phyloP scores from a whole-genome alignment of 306 rosid genomes.

The Benincasa hispida region DNA sequence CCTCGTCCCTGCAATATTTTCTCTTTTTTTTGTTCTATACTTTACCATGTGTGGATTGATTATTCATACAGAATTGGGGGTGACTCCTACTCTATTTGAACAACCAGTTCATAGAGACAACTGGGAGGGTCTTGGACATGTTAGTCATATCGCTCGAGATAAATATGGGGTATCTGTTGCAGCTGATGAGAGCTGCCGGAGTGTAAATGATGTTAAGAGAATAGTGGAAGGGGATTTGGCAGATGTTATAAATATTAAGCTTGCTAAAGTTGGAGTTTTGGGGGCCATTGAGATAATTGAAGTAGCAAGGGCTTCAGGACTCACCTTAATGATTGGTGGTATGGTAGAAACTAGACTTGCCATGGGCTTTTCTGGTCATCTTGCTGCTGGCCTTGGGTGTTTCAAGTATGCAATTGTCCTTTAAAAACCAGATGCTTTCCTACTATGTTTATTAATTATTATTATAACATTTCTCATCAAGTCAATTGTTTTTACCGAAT shows the following conservation, averaged over 20 bases:
- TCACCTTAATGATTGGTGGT: constrained; percentile 78
- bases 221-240: constrained; percentile 56
- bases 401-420: constrained; percentile 46
- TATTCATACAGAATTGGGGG: constrained; percentile 56
- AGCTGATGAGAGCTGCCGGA: constrained; percentile 90
- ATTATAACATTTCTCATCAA: neutral
- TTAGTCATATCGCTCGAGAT: constrained; percentile 43
- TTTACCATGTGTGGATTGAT: neutral
- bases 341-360: constrained; percentile 91
- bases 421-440: neutral
- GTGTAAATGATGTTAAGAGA: constrained; percentile 50
- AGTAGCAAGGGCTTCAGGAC: constrained; percentile 41
- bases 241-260: constrained; percentile 81
- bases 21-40: neutral
- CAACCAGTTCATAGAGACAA: constrained; percentile 96
- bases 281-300: constrained; percentile 77
- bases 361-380: constrained; percentile 88
- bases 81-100: constrained; percentile 73
- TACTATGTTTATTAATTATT: too few relatives aligned
- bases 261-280: constrained; percentile 73
- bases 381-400: constrained; percentile 87
- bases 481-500: neutral
- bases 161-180: constrained; percentile 77
- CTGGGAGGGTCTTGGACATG: constrained; percentile 93
- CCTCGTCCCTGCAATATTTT: neutral